Base-by-base conservation (phyloP, 2,329 filamentous ascomycete species). In the Phaeoacremonium minimum region DNA sequence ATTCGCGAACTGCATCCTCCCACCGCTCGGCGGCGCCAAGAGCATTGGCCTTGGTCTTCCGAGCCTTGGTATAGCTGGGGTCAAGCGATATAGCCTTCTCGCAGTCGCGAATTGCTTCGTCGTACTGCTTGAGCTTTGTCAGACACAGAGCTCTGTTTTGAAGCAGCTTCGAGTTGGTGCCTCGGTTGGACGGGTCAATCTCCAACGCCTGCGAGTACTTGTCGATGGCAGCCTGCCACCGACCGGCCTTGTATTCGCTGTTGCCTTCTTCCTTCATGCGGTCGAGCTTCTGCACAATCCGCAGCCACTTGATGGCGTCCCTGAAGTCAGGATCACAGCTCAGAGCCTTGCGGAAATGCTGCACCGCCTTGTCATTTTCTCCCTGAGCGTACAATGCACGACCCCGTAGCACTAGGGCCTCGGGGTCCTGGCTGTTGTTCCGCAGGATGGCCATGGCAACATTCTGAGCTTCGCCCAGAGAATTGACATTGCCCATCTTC, bases 231-330 rank as follows among this genome's bases (percentile, higher is more conserved):
- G 80, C 70, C 54, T 87, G 80, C 66, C 83, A 93, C 40, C 82
- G 77, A 43, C 85, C 85, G 36, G 81, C 76, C 70, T 96, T 97
- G 77, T 94, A 98, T 15, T 89, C 83, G 6, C 69, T 62, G 60
- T 98, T 97, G 41, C 93, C 93, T 52, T 95, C 88, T 48, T 93
- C 85, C 71, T 97, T 97, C 73, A 88, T 91, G 43, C 86, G 80
- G 52, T 95, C 86, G 15, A 98, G 76, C 65, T 90, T 95, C 66
- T 95, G 89, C 30, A 96, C 88, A 56, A 86, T 85, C 43, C 87
- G 80, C 42, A 97, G 71, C 67, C 87, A 91, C 66, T 89, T 94
- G 50, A 95, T 78, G 7, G 90, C 91, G 45, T 87, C 83, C 51
- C 80, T 83, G 68, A 86, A 93, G 60, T 98, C 93, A 7, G 93